phyloP scores from a whole-genome alignment of 257 asterid species.

The Eustoma russellianum region DNA sequence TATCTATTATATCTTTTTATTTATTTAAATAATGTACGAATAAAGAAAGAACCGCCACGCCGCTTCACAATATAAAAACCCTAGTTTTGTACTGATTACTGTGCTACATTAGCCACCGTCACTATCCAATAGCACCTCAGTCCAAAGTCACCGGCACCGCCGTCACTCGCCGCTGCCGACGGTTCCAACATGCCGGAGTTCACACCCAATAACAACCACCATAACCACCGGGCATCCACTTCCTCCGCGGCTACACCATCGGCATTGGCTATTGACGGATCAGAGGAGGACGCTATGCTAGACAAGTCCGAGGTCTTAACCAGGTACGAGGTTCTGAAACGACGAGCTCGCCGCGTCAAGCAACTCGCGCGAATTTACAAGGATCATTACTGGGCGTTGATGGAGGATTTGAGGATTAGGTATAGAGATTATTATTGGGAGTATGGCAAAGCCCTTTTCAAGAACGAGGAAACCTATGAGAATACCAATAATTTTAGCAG shows the following conservation, averaged over 20 bases:
- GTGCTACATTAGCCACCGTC: not conserved
- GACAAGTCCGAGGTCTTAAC: slow-evolving; percentile 51
- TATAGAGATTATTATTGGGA: slow-evolving; percentile 66
- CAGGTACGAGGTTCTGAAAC: slow-evolving; percentile 49
- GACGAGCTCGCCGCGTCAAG: slow-evolving; percentile 51
- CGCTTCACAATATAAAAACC: no score
- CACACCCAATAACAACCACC: slow-evolving; percentile 2
- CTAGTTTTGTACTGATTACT: not conserved
- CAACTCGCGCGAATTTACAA: slow-evolving; percentile 59
- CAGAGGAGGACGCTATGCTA: slow-evolving; percentile 37
- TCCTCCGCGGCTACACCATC: slow-evolving; percentile 31
- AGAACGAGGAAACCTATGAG: slow-evolving; percentile 37
- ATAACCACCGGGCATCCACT: slow-evolving; percentile 8
- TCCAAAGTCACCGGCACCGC: not conserved
- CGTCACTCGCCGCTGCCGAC: no score
- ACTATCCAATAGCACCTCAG: slow-evolving; percentile 1
- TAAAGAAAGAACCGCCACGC: no score
- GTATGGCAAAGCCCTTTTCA: slow-evolving; percentile 61
- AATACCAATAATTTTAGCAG: not conserved
- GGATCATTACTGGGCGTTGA: slow-evolving; percentile 68
- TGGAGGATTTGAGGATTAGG: slow-evolving; percentile 71
- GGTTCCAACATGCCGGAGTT: slow-evolving; percentile 20
- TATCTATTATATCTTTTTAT: no score
- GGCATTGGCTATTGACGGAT: slow-evolving; percentile 46
- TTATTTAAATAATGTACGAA: no score